Evolutionary conservation across 116 monocot species (phyloP).

Genomic region (Zostera marina): DNA sequence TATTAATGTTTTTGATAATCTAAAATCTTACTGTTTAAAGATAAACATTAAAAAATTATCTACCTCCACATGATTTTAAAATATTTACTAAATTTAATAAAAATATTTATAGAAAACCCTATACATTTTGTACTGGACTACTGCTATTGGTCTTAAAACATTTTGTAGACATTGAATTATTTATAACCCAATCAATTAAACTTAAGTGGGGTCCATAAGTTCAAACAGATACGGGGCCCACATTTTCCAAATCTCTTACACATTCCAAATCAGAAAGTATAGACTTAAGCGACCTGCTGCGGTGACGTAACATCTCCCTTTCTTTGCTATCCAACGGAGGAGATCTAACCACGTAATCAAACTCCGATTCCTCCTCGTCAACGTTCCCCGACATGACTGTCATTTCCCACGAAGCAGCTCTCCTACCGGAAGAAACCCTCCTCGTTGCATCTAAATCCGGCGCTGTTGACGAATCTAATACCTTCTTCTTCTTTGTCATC

Average conservation of each 20-base stretch:
- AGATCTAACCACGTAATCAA: constrained; percentile 8
- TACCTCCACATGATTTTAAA: no score
- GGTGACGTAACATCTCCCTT: neutral
- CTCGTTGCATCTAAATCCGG: constrained; percentile 20
- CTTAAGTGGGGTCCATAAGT: neutral
- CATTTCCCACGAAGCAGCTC: constrained; percentile 14
- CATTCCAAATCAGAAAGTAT: neutral
- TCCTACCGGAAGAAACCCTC: constrained; percentile 30
- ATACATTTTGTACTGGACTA: no score
- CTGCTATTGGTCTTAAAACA: no score
- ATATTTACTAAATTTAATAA: no score
- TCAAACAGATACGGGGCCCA: neutral
- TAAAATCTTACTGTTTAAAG: no score
- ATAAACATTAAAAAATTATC: no score
- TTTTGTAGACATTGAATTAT: no score
- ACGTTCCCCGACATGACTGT: constrained; percentile 2
- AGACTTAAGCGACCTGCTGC: constrained; percentile 3
- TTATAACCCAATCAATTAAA: no score
- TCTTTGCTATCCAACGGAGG: constrained; percentile 11
- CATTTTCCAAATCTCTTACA: neutral
- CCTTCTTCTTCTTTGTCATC: no score
- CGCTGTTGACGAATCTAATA: neutral
- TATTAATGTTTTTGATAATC: no score
- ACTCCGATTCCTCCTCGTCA: neutral
- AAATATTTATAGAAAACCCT: no score